A percentile compares a stretch with the other conserved stretches of the same genome.
These are phyloP conservation scores for Perilla frutescens DNA, from an alignment of 257 asterid species.

Conservation along the genomic window DNA sequence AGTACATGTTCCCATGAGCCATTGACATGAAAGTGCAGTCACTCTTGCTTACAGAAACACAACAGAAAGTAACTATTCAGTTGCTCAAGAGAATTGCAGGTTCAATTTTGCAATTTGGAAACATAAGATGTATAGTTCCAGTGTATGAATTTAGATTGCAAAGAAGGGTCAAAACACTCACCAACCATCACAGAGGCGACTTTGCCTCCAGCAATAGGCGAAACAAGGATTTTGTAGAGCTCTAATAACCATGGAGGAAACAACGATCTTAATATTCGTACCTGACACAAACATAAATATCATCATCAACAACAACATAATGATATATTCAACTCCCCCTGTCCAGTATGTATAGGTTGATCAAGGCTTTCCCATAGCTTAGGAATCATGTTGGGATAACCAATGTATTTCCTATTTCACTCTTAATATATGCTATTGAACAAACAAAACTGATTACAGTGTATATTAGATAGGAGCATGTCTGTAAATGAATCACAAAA, in stretches of 20 bases:
- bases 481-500: background rate
- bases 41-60: conserved; percentile 73
- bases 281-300: conserved; percentile 44
- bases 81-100: background rate
- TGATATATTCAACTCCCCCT: background rate
- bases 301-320: background rate
- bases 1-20: conserved; percentile 89
- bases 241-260: conserved; percentile 71
- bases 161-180: conserved; percentile 42
- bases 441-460: background rate
- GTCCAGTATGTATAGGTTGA: background rate
- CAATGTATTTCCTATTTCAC: background rate
- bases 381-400: background rate
- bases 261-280: conserved; percentile 63
- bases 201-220: conserved; percentile 74
- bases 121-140: background rate
- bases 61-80: conserved; percentile 30
- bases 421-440: background rate
- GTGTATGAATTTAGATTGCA: background rate
- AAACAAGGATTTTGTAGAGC: conserved; percentile 68
- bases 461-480: background rate
- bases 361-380: background rate
- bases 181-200: conserved; percentile 86
- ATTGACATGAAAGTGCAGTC: conserved; percentile 82
- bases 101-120: background rate